Base-by-base conservation (phyloP, 768 basidiomycete species). In the Hemileccinum impolitum region DNA sequence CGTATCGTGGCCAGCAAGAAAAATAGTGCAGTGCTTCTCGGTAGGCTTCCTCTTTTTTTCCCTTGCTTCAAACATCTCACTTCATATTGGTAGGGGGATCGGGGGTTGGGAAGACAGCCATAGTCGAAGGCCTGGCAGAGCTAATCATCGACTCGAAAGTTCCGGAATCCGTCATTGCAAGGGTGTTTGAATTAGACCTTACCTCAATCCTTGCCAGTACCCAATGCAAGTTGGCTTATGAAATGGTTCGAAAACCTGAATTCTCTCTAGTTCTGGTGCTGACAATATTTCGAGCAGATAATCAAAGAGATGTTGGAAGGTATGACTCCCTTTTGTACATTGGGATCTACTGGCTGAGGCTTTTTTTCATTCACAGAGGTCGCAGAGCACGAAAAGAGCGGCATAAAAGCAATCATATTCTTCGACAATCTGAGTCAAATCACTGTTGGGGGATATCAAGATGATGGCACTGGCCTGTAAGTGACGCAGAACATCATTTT, bases 401-500 rank as follows among this genome's bases (percentile, higher is more conserved):
- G 49, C 13, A 45, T 39, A 13, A 50, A 23, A 25, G 49, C 49
- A n/a, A 50, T 50, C 28, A n/a, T 50, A 38, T 50, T 50, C 21
- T 45, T 50, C 19, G 49, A 50, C 14, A 50, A 50, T 50, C 28
- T 50, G 28, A 45, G 18, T 30, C 49, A 50, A 36, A 38, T 50
- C 19, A 23, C 49, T 19, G 45, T 50, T 15, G 49, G 49, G 26
- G 43, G 49, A 18, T 50, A 50, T 17, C 32, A 37, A n/a, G 43
- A 43, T 10, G 49, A 50, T 38, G 49, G 49, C 18, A 38, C 49
- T 11, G 49, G 49, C 34, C n/a, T 50, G 49, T 50, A 17, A 45
- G 43, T 17, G 23, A 23, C 23, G 6, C 23, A 23, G 23, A 23
- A 23, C 6, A 23, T 23, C 23, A 23, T 23, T 23, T 23, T 23